Evolutionary conservation across 148 eudicot species (phyloP).

Genomic region (Heliamphora exappendiculata): DNA sequence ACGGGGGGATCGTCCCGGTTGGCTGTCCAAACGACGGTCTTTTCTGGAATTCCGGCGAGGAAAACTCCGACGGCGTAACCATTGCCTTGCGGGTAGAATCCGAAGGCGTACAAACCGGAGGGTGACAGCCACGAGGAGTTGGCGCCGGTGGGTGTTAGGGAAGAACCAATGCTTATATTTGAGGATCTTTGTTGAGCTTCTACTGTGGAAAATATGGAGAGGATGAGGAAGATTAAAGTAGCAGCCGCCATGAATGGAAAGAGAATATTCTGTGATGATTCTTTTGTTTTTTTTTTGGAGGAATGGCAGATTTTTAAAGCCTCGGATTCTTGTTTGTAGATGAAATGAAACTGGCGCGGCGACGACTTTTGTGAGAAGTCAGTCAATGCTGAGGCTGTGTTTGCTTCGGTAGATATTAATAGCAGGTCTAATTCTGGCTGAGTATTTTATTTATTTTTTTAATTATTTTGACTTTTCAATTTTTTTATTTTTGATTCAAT

Average conservation of each 20-base stretch:
- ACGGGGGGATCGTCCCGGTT: constrained; percentile 13
- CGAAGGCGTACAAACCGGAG: constrained; percentile 27
- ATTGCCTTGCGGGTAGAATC: constrained; percentile 18
- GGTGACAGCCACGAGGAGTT: constrained; percentile 4
- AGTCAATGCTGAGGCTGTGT: neutral
- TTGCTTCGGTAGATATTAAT: too few relatives aligned
- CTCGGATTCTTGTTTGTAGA: neutral
- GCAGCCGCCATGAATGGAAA: neutral
- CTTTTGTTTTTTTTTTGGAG: neutral
- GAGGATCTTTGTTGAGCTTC: neutral
- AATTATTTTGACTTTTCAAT: too few relatives aligned
- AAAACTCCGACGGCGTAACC: constrained; percentile 27
- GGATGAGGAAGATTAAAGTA: neutral
- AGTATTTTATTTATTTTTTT: too few relatives aligned
- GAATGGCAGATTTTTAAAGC: neutral
- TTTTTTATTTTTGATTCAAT: too few relatives aligned
- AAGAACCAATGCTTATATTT: constrained; percentile 5
- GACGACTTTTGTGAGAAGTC: neutral
- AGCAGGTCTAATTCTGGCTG: too few relatives aligned
- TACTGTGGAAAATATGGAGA: neutral
- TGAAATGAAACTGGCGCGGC: neutral
- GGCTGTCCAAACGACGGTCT: constrained; percentile 29
- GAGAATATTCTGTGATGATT: neutral
- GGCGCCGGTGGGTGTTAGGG: neutral
- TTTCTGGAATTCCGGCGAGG: constrained; percentile 13